Percentiles rank a stretch among this genome's conserved stretches.
Evolutionary conservation across 352 stramenopile species (phyloP).

Genomic region (Phytophthora hibernalis): DNA sequence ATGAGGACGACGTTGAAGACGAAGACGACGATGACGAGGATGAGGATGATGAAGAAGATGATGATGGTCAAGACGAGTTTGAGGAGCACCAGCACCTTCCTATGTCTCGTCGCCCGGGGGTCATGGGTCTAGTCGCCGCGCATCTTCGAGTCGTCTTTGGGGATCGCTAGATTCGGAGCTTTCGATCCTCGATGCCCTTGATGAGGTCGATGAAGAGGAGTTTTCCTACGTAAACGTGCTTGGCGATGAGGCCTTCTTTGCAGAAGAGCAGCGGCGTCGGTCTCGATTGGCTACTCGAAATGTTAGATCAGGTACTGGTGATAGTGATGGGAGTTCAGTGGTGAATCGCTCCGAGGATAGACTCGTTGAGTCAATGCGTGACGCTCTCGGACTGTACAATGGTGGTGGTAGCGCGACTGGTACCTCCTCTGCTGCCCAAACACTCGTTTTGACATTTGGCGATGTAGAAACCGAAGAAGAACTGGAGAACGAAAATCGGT

Average conservation of each 20-base stretch:
- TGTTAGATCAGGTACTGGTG: conserved; percentile 17
- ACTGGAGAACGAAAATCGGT: conserved; percentile 9
- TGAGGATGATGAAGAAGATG: conserved; percentile 66
- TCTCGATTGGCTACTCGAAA: conserved; percentile 37
- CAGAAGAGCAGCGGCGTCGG: conserved; percentile 63
- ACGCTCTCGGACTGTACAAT: conserved; percentile 43
- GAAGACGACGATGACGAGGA: conserved; percentile 76
- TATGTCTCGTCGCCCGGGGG: conserved; percentile 49
- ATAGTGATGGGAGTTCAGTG: conserved; percentile 18
- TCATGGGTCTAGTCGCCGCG: conserved; percentile 40
- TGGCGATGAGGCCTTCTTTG: conserved; percentile 68
- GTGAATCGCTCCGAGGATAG: conserved; percentile 36
- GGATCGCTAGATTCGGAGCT: conserved; percentile 76
- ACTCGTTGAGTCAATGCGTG: conserved; percentile 49
- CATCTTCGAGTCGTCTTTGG: conserved; percentile 60
- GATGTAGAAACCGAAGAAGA: conserved; percentile 41
- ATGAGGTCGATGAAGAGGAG: conserved; percentile 87
- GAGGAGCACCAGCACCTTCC: conserved; percentile 67
- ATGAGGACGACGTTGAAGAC: conserved; percentile 73
- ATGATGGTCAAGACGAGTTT: conserved; percentile 71
- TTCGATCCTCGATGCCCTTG: conserved; percentile 72
- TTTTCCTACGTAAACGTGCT: conserved; percentile 84
- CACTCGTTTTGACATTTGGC: conserved; percentile 51
- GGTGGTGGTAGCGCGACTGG: conserved; percentile 10
- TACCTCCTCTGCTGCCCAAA: conserved; percentile 37